phyloP scores from a whole-genome alignment of 2,329 filamentous ascomycete genomes.

The Nigrograna mackinnonii region DNA sequence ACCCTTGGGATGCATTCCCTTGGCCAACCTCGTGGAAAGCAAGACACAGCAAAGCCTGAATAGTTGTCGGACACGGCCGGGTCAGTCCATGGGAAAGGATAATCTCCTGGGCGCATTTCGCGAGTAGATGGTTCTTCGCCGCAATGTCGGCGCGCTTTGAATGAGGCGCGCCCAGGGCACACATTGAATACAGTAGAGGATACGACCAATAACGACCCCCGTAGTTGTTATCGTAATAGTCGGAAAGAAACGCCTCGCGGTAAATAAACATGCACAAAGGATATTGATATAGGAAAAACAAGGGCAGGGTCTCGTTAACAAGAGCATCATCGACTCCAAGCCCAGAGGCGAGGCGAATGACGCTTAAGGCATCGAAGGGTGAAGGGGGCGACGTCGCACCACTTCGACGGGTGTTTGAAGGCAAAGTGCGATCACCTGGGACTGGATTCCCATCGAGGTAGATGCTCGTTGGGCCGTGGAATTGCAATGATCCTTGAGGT shows the following conservation, averaged over 20 bases:
- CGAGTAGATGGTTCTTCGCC: background rate
- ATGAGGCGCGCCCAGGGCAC: background rate
- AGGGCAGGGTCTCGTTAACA: background rate
- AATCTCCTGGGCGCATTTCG: background rate
- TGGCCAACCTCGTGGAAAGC: constrained; percentile 1
- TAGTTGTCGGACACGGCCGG: background rate
- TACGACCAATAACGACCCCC: background rate
- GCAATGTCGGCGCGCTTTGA: background rate
- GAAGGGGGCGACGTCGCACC: background rate
- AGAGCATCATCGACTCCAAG: background rate
- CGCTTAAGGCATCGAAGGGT: background rate
- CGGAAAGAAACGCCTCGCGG: constrained; percentile 1
- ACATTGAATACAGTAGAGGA: background rate
- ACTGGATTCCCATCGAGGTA: background rate
- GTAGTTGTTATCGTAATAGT: constrained; percentile 1
- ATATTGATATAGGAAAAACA: background rate
- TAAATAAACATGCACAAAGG: constrained; percentile 1
- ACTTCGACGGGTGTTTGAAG: background rate
- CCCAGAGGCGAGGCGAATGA: background rate
- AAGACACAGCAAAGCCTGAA: background rate
- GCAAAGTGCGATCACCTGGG: background rate
- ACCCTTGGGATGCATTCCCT: constrained; percentile 1
- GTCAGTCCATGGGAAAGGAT: background rate
- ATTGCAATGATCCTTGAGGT: background rate
- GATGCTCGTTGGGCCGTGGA: background rate